phyloP scores from a whole-genome alignment of 805 yeast species.

The Grigorovia jiainica region DNA sequence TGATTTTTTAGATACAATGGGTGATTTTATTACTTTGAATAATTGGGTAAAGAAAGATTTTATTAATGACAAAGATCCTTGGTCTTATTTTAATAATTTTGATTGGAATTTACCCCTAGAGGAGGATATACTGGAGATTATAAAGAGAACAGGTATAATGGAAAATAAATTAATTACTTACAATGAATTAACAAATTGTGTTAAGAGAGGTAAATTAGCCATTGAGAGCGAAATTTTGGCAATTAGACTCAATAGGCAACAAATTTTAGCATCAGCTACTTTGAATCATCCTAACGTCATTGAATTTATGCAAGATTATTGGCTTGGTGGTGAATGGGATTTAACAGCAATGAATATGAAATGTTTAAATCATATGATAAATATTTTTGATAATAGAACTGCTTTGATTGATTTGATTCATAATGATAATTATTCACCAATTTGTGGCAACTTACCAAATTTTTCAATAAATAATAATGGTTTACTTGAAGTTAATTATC shows the following conservation, averaged over 20 bases:
- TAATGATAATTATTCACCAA: constrained; percentile 2
- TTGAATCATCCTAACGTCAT: constrained; percentile 13
- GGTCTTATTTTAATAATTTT: constrained; percentile 18
- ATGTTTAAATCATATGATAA: constrained; percentile 7
- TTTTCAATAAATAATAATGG: neutral
- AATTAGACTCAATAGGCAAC: constrained; percentile 7
- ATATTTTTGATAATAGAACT: constrained; percentile 3
- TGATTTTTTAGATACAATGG: constrained; percentile 48
- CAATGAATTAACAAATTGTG: constrained; percentile 37
- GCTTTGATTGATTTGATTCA: constrained; percentile 7
- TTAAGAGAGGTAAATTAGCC: constrained; percentile 46
- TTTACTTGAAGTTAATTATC: too few relatives aligned
- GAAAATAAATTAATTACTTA: constrained; percentile 20
- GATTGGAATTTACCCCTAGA: constrained; percentile 37
- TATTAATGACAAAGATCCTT: constrained; percentile 3
- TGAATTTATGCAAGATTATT: constrained; percentile 17
- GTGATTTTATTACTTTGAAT: constrained; percentile 45
- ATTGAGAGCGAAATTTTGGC: constrained; percentile 35
- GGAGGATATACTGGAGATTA: constrained; percentile 34
- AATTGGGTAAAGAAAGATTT: constrained; percentile 23
- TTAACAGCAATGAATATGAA: constrained; percentile 12
- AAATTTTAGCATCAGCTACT: constrained; percentile 10
- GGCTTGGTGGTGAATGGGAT: constrained; percentile 23
- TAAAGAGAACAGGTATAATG: constrained; percentile 30
- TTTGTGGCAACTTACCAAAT: constrained; percentile 18